Evolutionary conservation across 2,329 filamentous ascomycete genomes (phyloP).

Genomic region (Beauveria bassiana): DNA sequence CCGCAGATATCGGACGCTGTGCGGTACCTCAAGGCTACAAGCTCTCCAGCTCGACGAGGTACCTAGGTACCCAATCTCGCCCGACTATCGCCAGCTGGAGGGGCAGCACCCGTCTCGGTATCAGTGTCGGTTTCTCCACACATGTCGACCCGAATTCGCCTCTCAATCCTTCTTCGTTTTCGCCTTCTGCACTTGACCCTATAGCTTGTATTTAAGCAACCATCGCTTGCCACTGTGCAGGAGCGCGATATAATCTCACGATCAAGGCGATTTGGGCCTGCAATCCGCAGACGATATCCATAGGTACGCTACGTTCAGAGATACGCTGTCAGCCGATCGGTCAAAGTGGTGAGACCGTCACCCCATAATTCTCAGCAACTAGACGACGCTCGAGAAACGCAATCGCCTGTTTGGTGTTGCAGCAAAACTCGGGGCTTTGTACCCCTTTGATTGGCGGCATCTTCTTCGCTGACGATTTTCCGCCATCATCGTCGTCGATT

Average conservation of each 20-base stretch:
- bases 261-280: conserved; percentile 10
- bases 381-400: neutral
- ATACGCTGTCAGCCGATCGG: neutral
- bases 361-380: neutral
- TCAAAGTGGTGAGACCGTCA: conserved; percentile 7
- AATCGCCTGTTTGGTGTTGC: neutral
- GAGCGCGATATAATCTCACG: neutral
- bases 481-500: conserved; percentile 15
- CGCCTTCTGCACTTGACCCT: neutral
- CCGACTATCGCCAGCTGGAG: neutral
- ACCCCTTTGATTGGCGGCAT: neutral
- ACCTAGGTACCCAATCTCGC: no score
- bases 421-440: neutral
- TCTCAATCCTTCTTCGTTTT: conserved; percentile 4
- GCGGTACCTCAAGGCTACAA: neutral
- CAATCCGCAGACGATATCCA: conserved; percentile 10
- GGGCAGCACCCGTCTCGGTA: neutral
- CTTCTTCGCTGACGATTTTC: neutral
- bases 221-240: neutral
- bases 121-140: conserved; percentile 9
- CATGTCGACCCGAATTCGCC: conserved; percentile 10
- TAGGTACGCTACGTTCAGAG: neutral
- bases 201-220: neutral
- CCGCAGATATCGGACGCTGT: neutral
- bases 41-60: neutral